phyloP scores from a whole-genome alignment of 2,329 filamentous ascomycete species.

The Fusarium sarcochroum region DNA sequence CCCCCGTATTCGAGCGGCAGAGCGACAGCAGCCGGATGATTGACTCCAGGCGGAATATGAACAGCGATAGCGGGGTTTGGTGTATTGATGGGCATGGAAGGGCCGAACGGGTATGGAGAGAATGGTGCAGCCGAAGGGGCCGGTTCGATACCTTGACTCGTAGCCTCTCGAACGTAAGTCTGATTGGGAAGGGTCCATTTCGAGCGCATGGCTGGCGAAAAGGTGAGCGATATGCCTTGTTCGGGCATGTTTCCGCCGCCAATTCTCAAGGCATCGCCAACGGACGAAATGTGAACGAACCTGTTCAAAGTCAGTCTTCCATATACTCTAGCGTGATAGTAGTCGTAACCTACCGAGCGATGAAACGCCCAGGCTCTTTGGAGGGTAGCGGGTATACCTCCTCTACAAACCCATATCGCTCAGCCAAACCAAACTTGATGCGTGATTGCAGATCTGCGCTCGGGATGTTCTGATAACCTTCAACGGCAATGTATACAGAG shows the following conservation, averaged over 20 bases:
- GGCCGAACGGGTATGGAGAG: constrained; percentile 14
- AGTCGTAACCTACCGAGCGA: constrained; percentile 49
- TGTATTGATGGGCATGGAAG: constrained; percentile 4
- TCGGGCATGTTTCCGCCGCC: constrained; percentile 45
- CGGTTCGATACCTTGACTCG: constrained; percentile 8
- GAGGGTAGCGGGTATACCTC: constrained; percentile 42
- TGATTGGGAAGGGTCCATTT: constrained; percentile 48
- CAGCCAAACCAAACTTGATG: constrained; percentile 50
- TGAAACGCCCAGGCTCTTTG: constrained; percentile 35
- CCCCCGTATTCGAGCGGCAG: constrained; percentile 9
- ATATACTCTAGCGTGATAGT: neutral
- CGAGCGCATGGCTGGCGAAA: constrained; percentile 50
- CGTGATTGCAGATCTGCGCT: constrained; percentile 46
- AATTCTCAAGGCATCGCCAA: constrained; percentile 45
- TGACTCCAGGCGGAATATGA: constrained; percentile 15
- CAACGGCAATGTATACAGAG: constrained; percentile 49
- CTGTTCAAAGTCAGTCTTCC: constrained; percentile 32
- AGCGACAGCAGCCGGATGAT: constrained; percentile 23
- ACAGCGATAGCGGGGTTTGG: neutral
- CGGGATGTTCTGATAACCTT: neutral
- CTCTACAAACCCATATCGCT: constrained; percentile 51
- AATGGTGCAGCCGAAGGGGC: constrained; percentile 6
- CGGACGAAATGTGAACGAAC: constrained; percentile 49
- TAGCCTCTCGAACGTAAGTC: constrained; percentile 5
- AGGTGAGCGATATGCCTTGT: constrained; percentile 44